Percentiles rank a stretch among this genome's conserved stretches.
phyloP scores from a whole-genome alignment of 1,284 basidiomycete species.

The Irpex sp. region DNA sequence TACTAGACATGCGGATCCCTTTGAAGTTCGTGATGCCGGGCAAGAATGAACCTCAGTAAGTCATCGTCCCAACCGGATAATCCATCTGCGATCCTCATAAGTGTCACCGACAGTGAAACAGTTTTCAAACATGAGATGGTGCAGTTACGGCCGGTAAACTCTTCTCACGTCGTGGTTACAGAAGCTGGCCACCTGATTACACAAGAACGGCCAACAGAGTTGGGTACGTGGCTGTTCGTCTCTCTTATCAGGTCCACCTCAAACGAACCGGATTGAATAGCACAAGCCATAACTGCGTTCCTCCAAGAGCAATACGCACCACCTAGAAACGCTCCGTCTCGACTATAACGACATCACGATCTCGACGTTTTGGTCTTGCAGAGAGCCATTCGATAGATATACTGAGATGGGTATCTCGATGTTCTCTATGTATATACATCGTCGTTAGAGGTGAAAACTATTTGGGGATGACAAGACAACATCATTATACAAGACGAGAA shows the following conservation, averaged over 20 bases:
- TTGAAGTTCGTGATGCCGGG: slow-evolving; percentile 56
- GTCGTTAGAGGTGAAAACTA: neutral
- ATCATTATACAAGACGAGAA: slow-evolving; percentile 11
- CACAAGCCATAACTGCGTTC: slow-evolving; percentile 22
- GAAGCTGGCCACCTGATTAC: slow-evolving; percentile 52
- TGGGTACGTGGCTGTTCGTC: slow-evolving; percentile 17
- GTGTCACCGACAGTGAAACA: slow-evolving; percentile 25
- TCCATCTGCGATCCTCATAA: neutral
- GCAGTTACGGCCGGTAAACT: slow-evolving; percentile 58
- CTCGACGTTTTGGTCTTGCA: neutral
- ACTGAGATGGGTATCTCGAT: neutral
- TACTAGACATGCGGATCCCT: slow-evolving; percentile 44
- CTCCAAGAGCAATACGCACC: slow-evolving; percentile 15
- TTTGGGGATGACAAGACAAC: neutral
- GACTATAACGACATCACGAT: neutral
- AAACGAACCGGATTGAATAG: neutral
- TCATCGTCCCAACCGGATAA: slow-evolving; percentile 2
- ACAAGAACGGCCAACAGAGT: slow-evolving; percentile 23
- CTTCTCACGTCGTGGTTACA: slow-evolving; percentile 53
- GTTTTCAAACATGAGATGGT: slow-evolving; percentile 42
- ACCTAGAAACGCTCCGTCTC: neutral
- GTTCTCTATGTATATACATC: slow-evolving; percentile 14
- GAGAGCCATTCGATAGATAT: neutral
- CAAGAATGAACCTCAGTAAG: slow-evolving; percentile 7
- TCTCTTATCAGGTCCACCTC: neutral